A percentile compares a stretch with the other conserved stretches of the same genome.
phyloP scores from a whole-genome alignment of 2,329 filamentous ascomycete species.

The Periconia sp. region DNA sequence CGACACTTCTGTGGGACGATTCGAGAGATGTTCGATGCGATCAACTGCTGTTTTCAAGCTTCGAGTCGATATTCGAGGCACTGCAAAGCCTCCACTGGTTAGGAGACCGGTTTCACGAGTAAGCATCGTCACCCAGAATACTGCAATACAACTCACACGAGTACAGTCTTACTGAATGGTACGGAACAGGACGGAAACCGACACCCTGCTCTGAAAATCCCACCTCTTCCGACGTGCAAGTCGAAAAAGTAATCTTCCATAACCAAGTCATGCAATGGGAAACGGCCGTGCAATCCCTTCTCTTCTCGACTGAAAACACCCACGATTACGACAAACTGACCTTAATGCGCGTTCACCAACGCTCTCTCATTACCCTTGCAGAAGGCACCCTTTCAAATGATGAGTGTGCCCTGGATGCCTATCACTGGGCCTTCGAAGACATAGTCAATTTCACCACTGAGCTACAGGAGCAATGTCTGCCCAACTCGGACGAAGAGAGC shows the following conservation, averaged over 20 bases:
- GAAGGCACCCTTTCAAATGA: constrained; percentile 12
- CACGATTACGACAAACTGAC: constrained; percentile 12
- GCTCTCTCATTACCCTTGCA: constrained; percentile 7
- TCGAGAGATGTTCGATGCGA: too few species aligned
- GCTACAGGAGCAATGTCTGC: constrained; percentile 3
- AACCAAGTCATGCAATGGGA: constrained; percentile 16
- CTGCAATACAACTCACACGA: too few species aligned
- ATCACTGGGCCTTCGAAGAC: constrained; percentile 16
- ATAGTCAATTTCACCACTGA: constrained; percentile 16
- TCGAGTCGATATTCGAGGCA: not conserved
- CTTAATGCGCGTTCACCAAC: constrained; percentile 16
- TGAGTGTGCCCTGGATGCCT: constrained; percentile 17
- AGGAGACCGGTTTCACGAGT: constrained; percentile 1
- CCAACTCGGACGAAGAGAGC: constrained; percentile 8
- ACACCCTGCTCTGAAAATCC: too few species aligned
- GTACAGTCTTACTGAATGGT: too few species aligned
- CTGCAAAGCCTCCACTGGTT: constrained; percentile 1
- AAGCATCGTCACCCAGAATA: too few species aligned
- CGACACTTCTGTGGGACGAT: too few species aligned
- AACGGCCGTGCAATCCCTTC: constrained; percentile 8
- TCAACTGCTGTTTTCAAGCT: not conserved
- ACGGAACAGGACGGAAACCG: too few species aligned
- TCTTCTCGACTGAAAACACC: constrained; percentile 1
- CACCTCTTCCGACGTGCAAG: constrained; percentile 5
- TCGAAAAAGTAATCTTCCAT: constrained; percentile 9